Evolutionary conservation across 768 basidiomycete genomes (phyloP).

Genomic region (Harrya chromipes): DNA sequence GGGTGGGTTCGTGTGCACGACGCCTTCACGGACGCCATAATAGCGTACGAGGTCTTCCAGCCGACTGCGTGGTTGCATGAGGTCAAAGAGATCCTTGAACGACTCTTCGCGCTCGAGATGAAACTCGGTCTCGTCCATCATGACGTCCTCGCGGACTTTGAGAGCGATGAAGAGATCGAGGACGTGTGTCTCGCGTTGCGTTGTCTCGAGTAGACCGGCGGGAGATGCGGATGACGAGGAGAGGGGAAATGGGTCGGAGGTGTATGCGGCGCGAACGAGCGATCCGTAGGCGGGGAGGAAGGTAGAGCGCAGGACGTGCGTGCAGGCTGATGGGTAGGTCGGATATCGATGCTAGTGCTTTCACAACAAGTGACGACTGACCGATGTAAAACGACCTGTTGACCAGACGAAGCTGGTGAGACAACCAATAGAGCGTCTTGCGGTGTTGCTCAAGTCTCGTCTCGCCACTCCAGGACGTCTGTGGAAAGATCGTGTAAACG

Average conservation of each 20-base stretch:
- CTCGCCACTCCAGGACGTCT: constrained; percentile 37
- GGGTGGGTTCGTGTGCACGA: constrained; percentile 21
- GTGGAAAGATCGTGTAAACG: constrained; percentile 63
- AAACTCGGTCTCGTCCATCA: constrained; percentile 68
- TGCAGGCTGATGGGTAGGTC: constrained; percentile 49
- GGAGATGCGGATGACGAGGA: constrained; percentile 27
- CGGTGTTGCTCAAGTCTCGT: constrained; percentile 51
- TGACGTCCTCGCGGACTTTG: constrained; percentile 77
- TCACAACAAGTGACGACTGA: constrained; percentile 14
- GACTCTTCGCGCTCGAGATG: constrained; percentile 74
- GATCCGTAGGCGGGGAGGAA: constrained; percentile 65
- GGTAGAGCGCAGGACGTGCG: constrained; percentile 76
- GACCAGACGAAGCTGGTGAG: constrained; percentile 58
- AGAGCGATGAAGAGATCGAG: constrained; percentile 80
- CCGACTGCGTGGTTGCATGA: constrained; percentile 68
- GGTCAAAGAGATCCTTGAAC: constrained; percentile 77
- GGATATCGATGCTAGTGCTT: not conserved
- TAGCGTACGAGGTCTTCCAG: constrained; percentile 68
- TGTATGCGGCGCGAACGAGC: constrained; percentile 64
- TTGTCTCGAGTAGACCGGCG: constrained; percentile 35
- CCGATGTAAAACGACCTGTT: constrained; percentile 68
- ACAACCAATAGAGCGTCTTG: constrained; percentile 70
- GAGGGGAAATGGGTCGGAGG: constrained; percentile 76
- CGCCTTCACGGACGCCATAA: constrained; percentile 40
- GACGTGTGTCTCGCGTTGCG: constrained; percentile 71